Base-by-base conservation (phyloP, 768 basidiomycete species). In the Hypholoma fasciculare region DNA sequence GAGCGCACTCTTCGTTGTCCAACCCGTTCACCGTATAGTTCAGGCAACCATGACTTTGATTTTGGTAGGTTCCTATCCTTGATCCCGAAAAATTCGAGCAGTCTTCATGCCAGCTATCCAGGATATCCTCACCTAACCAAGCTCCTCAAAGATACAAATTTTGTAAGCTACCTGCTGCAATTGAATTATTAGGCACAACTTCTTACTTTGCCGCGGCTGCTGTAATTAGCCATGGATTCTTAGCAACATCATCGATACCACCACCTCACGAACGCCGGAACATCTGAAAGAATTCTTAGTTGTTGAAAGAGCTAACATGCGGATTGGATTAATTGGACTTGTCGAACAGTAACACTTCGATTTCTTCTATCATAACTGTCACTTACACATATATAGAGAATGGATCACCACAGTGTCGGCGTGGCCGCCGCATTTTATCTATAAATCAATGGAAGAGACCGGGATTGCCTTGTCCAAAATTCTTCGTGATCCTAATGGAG, bases 11-110 rank as follows among this genome's bases (percentile, higher is more conserved):
- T 42, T 12, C 36, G 40, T 55, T 30, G 39, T 51, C 54, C 23
- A 37, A 16, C n/a, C 40, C n/a, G 51, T 23, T 19, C 60, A 49
- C 52, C 17, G n/a, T 4, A 53, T 19, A n/a, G 54, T 27, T 37
- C 59, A 92, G 92, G 94, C 4, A 96, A 97, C 68, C 94, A 97
- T 62, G 94, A 96, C 63, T 95, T 95, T 71, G 94, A 96, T 72
- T 92, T 90, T 63, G 90, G 90, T 89, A 62, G 30, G 30, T 30
- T 12, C 42, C 23, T 34, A 20, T 39, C 7, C 20, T 49, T 19
- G 39, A 19, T 39, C 20, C 23, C 11, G 57, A 34, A 34, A 34
- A 34, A 9, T n/a, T 59, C 7, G 5, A 30, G n/a, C 3, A 13
- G 26, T 14, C 39, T 26, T 44, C 59, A 57, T 40, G 42, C 53